Conservation (phyloP, 768 basidiomycete genomes). For the Crucibulum laeve region DNA sequence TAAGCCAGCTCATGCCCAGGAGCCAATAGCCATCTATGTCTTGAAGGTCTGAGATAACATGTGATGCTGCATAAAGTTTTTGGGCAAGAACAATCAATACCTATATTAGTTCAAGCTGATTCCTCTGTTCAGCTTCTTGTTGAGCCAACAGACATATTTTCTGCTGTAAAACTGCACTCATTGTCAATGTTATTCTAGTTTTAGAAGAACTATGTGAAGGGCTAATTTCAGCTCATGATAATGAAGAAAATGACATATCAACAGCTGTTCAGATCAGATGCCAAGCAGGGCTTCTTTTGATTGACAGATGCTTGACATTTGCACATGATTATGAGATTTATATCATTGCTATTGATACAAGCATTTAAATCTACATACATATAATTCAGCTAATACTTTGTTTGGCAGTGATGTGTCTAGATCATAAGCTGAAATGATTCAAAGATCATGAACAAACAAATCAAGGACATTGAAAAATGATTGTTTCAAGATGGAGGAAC, state of each 20-base stretch:
- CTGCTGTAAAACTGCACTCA: conserved; percentile 12
- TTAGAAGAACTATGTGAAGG: too few species aligned
- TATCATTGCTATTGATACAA: conserved; percentile 13
- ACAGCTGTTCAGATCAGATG: conserved; percentile 12
- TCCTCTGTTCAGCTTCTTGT: conserved; percentile 15
- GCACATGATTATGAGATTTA: conserved; percentile 11
- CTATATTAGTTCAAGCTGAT: not conserved
- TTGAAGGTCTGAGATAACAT: too few species aligned
- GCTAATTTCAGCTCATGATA: conserved; percentile 11
- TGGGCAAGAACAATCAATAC: conserved; percentile 8
- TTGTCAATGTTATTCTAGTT: too few species aligned
- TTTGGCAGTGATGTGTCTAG: conserved; percentile 17
- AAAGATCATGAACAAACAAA: too few species aligned
- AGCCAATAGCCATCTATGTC: too few species aligned
- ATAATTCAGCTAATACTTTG: conserved; percentile 2
- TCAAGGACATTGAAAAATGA: not conserved
- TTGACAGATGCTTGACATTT: conserved; percentile 10
- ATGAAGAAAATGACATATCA: conserved; percentile 8
- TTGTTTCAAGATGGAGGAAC: too few species aligned
- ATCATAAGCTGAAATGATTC: conserved; percentile 1
- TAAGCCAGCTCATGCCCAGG: too few species aligned
- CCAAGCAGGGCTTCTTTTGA: conserved; percentile 12
- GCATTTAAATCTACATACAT: conserved; percentile 10
- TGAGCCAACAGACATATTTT: conserved; percentile 18
- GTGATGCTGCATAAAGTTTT: conserved; percentile 16